Evolutionary conservation across 1,284 basidiomycete species (phyloP).

Genomic region (Malassezia globosa): DNA sequence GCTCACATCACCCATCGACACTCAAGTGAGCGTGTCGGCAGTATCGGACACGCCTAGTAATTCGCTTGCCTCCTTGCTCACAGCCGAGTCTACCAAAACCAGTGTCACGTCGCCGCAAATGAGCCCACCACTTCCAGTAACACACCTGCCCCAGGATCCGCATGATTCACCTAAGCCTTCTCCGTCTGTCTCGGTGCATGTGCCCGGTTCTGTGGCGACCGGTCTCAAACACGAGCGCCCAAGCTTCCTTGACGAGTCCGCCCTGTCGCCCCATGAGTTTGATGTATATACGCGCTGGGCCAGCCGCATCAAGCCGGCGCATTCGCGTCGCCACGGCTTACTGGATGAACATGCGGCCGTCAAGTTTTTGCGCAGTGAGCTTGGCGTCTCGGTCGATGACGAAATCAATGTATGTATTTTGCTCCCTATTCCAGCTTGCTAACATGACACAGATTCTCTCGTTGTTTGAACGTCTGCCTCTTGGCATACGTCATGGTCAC

Average conservation of each 20-base stretch:
- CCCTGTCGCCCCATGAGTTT: slow-evolving; percentile 43
- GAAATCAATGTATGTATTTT: slow-evolving; percentile 33
- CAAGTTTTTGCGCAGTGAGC: slow-evolving; percentile 37
- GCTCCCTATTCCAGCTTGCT: no score
- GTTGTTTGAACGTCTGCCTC: slow-evolving; percentile 40
- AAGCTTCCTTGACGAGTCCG: slow-evolving; percentile 30
- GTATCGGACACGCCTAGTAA: background rate
- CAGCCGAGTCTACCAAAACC: background rate
- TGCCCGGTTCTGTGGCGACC: background rate
- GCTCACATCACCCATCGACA: no score
- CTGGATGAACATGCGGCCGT: slow-evolving; percentile 43
- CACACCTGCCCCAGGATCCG: background rate
- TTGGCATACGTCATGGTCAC: slow-evolving; percentile 38
- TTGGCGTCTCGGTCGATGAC: slow-evolving; percentile 34
- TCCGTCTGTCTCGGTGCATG: no score
- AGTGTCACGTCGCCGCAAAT: background rate
- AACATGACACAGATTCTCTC: slow-evolving; percentile 30
- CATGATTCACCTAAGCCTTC: background rate
- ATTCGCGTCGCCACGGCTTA: slow-evolving; percentile 32
- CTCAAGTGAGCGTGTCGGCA: no score
- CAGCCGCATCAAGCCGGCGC: slow-evolving; percentile 31
- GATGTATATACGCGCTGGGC: slow-evolving; percentile 32
- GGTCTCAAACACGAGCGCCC: slow-evolving; percentile 9
- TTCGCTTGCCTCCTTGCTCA: background rate
- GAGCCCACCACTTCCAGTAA: background rate